Evolutionary conservation across 2,329 filamentous ascomycete genomes (phyloP), one percentile per base, ranked within the genome.

Genomic region (Botrytis squamosa): DNA sequence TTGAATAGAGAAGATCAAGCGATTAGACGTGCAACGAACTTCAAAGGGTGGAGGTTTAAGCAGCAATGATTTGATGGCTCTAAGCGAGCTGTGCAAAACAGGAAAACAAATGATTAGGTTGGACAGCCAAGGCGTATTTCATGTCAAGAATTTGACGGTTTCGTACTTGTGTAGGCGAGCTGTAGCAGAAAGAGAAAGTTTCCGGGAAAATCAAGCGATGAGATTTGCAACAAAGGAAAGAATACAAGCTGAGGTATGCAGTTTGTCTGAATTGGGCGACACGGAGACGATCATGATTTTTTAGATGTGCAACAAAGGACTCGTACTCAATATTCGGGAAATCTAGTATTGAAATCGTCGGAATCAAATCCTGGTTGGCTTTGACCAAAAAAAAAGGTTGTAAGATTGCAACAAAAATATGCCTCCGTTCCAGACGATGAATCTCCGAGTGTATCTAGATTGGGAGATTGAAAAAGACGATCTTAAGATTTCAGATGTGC

Each of bases 1-100:
- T 33, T 59, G n/a, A 69, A 42, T 29, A 38, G 33, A 38, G 69
- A 46, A 72, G 62, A 70, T 70, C 55, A 70, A 63, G 52, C 68
- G 40, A 46, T 63, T 36, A 70, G 68, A 38, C 36, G 25, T 63
- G 68, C 68, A 70, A 70, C 68, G 63, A 70, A 46, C 12, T 4
- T 18, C 7, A 20, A 29, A 38, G 40, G 38, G 36, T 25, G 71
- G 33, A 38, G 33, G 25, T 49, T 18, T 25, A 42, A 60, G 20
- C 5, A 44, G 46, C 18, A 60, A 33, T 60, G 38, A 49, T 52
- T 52, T n/a, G 18, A 33, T 42, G 29, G n/a, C 10, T 57, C 18
- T 42, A 68, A 52, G 49, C 66, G 66, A 68, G 66, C 10, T 22
- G 38, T 57, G 66, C 29, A 33, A 33, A 57, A 25, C 3, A 29